Evolutionary conservation across 2,329 filamentous ascomycete genomes (phyloP), one percentile per base, ranked within the genome.

Genomic region (Aspergillus tamarii): DNA sequence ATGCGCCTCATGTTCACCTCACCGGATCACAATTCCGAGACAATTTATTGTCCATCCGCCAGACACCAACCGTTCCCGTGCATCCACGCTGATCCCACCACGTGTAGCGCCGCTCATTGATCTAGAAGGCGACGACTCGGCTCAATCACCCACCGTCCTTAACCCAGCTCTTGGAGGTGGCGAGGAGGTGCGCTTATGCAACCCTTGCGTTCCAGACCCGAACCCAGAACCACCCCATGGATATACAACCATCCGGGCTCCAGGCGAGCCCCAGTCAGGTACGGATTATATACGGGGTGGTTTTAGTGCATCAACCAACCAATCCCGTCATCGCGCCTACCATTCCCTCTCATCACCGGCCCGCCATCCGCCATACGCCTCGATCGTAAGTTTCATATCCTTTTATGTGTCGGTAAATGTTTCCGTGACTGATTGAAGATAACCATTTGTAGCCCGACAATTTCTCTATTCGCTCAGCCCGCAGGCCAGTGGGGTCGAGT

Each of bases 1-100:
- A 28, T 98, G 94, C 78, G 89, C 89, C 63, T 84, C 88, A 23
- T 98, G 94, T 80, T 97, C 94, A 3, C 94, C 94, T 4, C 94
- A 98, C 77, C 88, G 93, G 65, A 98, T 98, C 74, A 96, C 92
- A 4, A 97, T 98, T 67, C 94, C 94, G 1, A 87, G 94, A 68
- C 92, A 95, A 74, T 98, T 92, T 76, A 97, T 98, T 68, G 93
- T 97, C 30, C 90, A 90, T 55, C 91, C 92, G 3, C 90, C 91
- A 1, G 82, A 84, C 63, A 72, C 78, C 64, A 71, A 76, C 65
- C 68, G 79, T 65, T 70, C 78, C 68, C 72, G 71, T 82, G 69
- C 76, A 77, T 65, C 72, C 76, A 83, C 65, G 72, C 78, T 60
- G 73, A 84, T 66, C 69, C 78, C 53, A 72, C 79, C 65, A 1